Evolutionary conservation across 2,329 filamentous ascomycete genomes (phyloP), one percentile per base, ranked within the genome.

Genomic region (Byssochlamys sp.): DNA sequence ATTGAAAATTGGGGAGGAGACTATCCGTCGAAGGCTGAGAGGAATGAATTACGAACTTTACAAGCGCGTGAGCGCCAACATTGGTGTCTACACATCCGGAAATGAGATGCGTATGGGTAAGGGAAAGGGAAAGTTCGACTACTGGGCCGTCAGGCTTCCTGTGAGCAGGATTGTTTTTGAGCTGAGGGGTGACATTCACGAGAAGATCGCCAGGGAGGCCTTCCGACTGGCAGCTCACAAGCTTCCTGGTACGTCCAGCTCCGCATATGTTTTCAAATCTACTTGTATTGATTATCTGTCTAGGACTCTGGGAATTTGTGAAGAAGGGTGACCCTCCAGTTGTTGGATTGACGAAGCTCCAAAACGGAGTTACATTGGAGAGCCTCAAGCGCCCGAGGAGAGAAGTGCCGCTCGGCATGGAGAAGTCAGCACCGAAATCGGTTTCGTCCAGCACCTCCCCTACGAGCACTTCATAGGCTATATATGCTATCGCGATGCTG

Each of bases 91-190:
- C 74, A 87, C 90, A 58, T 94, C 88, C 73, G 94, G 94, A 58
- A 99, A 97, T 69, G 94, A 99, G 77, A 88, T 90, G 73, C 88
- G 94, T 83, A 99, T 99, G 95, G 94, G 94, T 73, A 99, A 97
- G 77, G 94, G 94, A 76, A 99, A 99, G 74, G 94, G 94, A 66
- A 89, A 87, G 61, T 97, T 99, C 71, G 94, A 99, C 72, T 90
- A 95, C 71, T 99, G 94, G 94, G 91, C 92, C 3, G 84, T 88
- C 25, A 85, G 92, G 74, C 86, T 97, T 64, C 85, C 90, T 7
- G 90, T 97, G 55, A 96, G 89, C 75, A 89, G 94, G 73, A 84
- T 99, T 53, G 79, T 96, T 24, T 95, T 99, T 65, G 94, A 99
- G 76, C 77, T 99, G 64, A 91, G 90, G 74, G 94, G 94, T 52